Evolutionary conservation across 345 rosid species (phyloP).

Genomic region (Schrenkiella parvula): DNA sequence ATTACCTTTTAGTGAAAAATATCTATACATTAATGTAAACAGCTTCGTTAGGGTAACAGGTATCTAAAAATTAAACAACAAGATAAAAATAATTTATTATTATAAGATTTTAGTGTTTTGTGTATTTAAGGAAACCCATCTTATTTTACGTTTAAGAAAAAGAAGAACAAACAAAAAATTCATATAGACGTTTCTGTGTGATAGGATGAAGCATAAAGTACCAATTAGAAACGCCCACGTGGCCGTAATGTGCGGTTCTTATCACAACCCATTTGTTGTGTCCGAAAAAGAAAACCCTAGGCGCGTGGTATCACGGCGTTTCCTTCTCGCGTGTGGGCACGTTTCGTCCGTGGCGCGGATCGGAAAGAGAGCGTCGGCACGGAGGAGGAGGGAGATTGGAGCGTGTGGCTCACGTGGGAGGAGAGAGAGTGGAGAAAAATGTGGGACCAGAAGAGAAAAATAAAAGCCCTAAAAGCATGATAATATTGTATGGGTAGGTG

Average conservation of each 20-base stretch:
- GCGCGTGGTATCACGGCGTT: constrained; percentile 11
- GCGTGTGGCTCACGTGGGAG: background rate
- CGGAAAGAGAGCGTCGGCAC: constrained; percentile 27
- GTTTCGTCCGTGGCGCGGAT: constrained; percentile 20
- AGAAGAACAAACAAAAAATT: background rate
- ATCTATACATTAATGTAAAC: background rate
- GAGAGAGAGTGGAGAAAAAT: background rate
- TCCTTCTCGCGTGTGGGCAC: constrained; percentile 21
- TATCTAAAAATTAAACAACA: constrained; percentile 16
- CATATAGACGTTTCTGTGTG: constrained; percentile 4
- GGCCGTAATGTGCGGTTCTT: constrained; percentile 54
- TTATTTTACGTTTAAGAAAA: background rate
- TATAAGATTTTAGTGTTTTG: background rate
- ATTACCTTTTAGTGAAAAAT: background rate
- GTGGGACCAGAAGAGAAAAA: constrained; percentile 19
- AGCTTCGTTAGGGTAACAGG: constrained; percentile 11
- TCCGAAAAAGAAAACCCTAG: constrained; percentile 51
- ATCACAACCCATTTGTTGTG: constrained; percentile 51
- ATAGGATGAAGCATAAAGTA: constrained; percentile 19
- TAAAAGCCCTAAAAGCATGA: constrained; percentile 38
- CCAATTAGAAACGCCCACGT: constrained; percentile 39
- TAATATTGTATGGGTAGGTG: constrained; percentile 39
- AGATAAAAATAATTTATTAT: background rate
- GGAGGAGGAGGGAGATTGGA: constrained; percentile 18
- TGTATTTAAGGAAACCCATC: background rate